Conservation (phyloP, 352 stramenopile species). For the Globisporangium nagaii region DNA sequence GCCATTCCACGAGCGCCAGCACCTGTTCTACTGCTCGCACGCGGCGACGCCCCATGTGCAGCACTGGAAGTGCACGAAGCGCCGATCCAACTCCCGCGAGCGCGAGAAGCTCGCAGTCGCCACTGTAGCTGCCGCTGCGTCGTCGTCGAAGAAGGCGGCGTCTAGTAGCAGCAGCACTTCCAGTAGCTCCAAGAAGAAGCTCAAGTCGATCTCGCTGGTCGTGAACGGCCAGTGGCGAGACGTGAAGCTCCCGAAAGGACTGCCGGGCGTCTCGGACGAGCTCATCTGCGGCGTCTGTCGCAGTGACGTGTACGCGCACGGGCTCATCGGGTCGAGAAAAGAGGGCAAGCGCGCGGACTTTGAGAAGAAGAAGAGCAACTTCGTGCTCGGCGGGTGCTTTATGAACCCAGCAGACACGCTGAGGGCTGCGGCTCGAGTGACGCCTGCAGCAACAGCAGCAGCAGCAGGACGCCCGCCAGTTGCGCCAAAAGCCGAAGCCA, state of each 20-base stretch:
- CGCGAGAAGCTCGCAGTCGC: constrained; percentile 16
- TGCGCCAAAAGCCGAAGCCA: constrained; percentile 2
- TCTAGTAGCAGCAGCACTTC: neutral
- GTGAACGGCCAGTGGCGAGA: constrained; percentile 53
- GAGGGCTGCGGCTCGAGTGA: neutral
- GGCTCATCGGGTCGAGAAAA: constrained; percentile 45
- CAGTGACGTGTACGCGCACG: constrained; percentile 40
- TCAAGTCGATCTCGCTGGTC: constrained; percentile 42
- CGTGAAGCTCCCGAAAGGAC: constrained; percentile 42
- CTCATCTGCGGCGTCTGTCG: constrained; percentile 58
- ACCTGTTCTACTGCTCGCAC: constrained; percentile 68
- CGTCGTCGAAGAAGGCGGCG: neutral
- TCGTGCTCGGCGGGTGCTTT: constrained; percentile 58
- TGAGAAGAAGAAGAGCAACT: constrained; percentile 52
- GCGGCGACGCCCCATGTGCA: constrained; percentile 39
- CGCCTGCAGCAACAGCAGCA: neutral
- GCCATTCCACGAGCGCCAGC: constrained; percentile 69
- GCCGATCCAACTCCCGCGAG: constrained; percentile 21
- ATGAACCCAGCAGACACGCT: constrained; percentile 31
- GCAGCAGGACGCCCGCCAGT: neutral
- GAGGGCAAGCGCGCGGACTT: constrained; percentile 46
- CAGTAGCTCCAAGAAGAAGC: constrained; percentile 48
- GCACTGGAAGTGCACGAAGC: constrained; percentile 80
- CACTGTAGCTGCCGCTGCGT: too few species aligned
- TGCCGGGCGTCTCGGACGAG: constrained; percentile 41